Evolutionary conservation across 805 yeast species (phyloP).

Genomic region (Torulaspora quercuum): DNA sequence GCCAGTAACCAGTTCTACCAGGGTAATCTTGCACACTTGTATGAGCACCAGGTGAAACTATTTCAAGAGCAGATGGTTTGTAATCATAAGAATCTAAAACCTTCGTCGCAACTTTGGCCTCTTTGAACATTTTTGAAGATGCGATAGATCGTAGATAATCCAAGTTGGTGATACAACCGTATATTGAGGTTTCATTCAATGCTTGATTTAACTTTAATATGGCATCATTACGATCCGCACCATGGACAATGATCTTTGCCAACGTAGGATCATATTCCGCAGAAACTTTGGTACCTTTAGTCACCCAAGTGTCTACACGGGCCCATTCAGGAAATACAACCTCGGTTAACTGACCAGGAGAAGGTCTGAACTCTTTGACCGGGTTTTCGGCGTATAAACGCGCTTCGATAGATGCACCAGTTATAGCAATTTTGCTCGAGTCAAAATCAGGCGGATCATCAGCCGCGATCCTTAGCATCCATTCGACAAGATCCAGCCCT

Average conservation of each 20-base stretch:
- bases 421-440: conserved; percentile 50
- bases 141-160: conserved; percentile 88
- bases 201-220: conserved; percentile 73
- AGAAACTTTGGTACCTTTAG: conserved; percentile 79
- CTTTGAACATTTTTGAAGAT: conserved; percentile 75
- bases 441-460: conserved; percentile 78
- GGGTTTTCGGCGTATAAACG: conserved; percentile 97
- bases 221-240: conserved; percentile 83
- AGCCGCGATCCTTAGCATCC: conserved; percentile 94
- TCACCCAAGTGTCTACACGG: conserved; percentile 92
- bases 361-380: conserved; percentile 88
- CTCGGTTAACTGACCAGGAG: conserved; percentile 90
- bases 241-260: conserved; percentile 95
- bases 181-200: conserved; percentile 76
- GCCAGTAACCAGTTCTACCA: conserved; percentile 70
- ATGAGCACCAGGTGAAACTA: conserved; percentile 85
- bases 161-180: conserved; percentile 85
- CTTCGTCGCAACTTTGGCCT: conserved; percentile 82
- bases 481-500: conserved; percentile 90
- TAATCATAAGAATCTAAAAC: conserved; percentile 79
- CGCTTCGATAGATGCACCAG: conserved; percentile 96
- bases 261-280: conserved; percentile 96
- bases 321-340: conserved; percentile 87
- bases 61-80: conserved; percentile 79
- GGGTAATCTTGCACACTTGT: conserved; percentile 97